phyloP scores from a whole-genome alignment of 495 filamentous ascomycete species.

The Astrocystis sublimbata region DNA sequence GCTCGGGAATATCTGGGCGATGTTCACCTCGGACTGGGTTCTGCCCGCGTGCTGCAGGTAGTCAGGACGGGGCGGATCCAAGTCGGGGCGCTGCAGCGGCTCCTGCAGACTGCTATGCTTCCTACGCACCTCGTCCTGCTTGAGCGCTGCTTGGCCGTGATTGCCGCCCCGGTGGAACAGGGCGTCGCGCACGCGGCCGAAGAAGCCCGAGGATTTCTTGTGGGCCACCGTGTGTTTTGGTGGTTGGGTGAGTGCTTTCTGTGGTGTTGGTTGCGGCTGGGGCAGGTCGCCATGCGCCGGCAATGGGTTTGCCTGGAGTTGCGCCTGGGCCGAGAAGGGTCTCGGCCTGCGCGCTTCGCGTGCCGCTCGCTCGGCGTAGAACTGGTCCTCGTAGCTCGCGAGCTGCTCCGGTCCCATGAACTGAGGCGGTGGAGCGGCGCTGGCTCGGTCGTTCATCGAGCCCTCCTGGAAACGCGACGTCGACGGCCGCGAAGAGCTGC shows the following conservation, averaged over 20 bases:
- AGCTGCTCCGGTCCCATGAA: conserved; percentile 57
- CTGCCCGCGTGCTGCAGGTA: conserved; percentile 26
- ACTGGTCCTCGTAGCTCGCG: conserved; percentile 39
- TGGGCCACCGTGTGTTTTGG: conserved; percentile 21
- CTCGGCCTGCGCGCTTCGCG: conserved; percentile 19
- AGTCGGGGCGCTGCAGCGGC: conserved; percentile 11
- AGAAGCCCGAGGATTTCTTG: conserved; percentile 33
- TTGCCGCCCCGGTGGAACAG: conserved; percentile 20
- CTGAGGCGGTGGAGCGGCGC: conserved; percentile 64
- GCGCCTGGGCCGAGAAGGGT: conserved; percentile 21
- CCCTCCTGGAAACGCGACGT: conserved; percentile 64
- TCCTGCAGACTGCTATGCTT: conserved; percentile 32
- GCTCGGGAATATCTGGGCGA: conserved; percentile 22
- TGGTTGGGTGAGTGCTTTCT: too few species aligned
- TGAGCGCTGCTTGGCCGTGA: not conserved
- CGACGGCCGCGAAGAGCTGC: conserved; percentile 51
- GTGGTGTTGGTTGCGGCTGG: not conserved
- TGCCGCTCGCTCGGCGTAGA: conserved; percentile 24
- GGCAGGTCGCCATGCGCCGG: not conserved
- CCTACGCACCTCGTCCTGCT: conserved; percentile 21
- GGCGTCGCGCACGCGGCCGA: conserved; percentile 28
- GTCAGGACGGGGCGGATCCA: conserved; percentile 21
- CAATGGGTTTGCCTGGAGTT: not conserved
- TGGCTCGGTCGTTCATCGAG: conserved; percentile 74
- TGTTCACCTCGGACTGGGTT: conserved; percentile 31